Evolutionary conservation across 2,329 filamentous ascomycete species (phyloP).

Genomic region (Cercospora sp.): DNA sequence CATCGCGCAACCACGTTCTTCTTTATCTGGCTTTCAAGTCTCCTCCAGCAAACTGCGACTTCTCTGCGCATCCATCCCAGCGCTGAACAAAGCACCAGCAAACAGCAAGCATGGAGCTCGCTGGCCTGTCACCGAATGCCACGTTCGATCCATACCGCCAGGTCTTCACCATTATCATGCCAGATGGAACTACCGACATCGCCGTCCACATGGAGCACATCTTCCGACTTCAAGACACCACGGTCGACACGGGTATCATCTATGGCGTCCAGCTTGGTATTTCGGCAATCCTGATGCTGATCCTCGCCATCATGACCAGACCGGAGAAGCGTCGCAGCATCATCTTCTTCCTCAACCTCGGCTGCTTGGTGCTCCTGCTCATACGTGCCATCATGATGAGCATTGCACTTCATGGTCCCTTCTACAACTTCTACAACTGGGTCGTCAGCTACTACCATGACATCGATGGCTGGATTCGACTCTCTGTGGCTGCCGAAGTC

Average conservation of each 20-base stretch:
- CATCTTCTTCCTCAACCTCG: conserved; percentile 66
- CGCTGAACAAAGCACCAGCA: conserved; percentile 17
- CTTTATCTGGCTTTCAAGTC: conserved; percentile 15
- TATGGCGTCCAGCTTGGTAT: conserved; percentile 72
- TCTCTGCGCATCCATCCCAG: background rate
- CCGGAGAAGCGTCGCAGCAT: conserved; percentile 62
- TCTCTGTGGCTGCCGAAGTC: conserved; percentile 51
- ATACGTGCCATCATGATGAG: conserved; percentile 59
- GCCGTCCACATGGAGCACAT: conserved; percentile 46
- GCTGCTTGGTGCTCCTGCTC: conserved; percentile 61
- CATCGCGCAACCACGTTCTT: conserved; percentile 15
- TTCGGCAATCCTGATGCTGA: conserved; percentile 62
- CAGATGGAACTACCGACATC: conserved; percentile 48
- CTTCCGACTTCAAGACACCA: conserved; percentile 50
- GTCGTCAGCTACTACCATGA: conserved; percentile 31
- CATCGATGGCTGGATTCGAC: conserved; percentile 20
- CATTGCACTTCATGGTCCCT: conserved; percentile 62
- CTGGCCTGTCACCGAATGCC: conserved; percentile 13
- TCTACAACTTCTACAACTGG: conserved; percentile 53
- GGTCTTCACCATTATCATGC: conserved; percentile 48
- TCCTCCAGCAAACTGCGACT: conserved; percentile 19
- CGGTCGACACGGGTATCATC: conserved; percentile 55
- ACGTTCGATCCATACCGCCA: conserved; percentile 56
- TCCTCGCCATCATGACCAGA: conserved; percentile 68
- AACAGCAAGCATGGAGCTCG: background rate